Conservation (phyloP, 2,329 filamentous ascomycete species). For the Lecanicillium sp. region DNA sequence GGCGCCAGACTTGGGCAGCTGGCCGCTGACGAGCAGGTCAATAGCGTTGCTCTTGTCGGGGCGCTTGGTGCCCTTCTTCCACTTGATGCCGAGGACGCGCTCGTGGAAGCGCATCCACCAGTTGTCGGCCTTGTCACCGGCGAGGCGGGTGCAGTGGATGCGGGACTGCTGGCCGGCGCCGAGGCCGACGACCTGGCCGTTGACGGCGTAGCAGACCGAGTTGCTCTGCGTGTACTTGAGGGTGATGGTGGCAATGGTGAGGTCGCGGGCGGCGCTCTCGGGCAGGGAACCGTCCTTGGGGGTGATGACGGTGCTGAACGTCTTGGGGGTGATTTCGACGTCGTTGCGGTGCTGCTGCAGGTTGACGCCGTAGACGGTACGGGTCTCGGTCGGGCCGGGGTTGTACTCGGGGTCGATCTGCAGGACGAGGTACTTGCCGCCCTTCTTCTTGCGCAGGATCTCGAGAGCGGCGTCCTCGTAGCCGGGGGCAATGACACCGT, state of each 20-base stretch:
- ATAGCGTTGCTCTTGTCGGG: slow-evolving; percentile 98
- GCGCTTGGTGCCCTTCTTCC: slow-evolving; percentile 96
- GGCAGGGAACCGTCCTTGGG: slow-evolving; percentile 75
- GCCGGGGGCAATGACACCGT: slow-evolving; percentile 87
- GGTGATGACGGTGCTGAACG: slow-evolving; percentile 72
- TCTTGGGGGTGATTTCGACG: slow-evolving; percentile 72
- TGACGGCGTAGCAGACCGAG: slow-evolving; percentile 93
- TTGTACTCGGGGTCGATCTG: slow-evolving; percentile 87
- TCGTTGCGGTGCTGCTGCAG: slow-evolving; percentile 92
- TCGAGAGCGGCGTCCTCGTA: slow-evolving; percentile 81
- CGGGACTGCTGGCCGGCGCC: slow-evolving; percentile 95
- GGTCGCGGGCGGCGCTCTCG: slow-evolving; percentile 75
- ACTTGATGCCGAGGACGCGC: slow-evolving; percentile 79
- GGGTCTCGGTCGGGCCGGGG: slow-evolving; percentile 72
- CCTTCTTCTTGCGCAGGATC: slow-evolving; percentile 97
- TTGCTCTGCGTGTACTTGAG: slow-evolving; percentile 99
- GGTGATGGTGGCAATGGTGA: slow-evolving; percentile 92
- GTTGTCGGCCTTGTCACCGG: slow-evolving; percentile 97
- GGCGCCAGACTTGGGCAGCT: slow-evolving; percentile 73
- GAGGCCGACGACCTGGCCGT: slow-evolving; percentile 88
- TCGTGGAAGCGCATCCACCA: slow-evolving; percentile 99
- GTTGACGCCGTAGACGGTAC: slow-evolving; percentile 84
- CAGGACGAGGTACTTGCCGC: slow-evolving; percentile 89
- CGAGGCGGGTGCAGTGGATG: slow-evolving; percentile 96
- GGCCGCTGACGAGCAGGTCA: slow-evolving; percentile 84